phyloP scores from a whole-genome alignment of 495 filamentous ascomycete genomes.

The Rusavskia elegans region DNA sequence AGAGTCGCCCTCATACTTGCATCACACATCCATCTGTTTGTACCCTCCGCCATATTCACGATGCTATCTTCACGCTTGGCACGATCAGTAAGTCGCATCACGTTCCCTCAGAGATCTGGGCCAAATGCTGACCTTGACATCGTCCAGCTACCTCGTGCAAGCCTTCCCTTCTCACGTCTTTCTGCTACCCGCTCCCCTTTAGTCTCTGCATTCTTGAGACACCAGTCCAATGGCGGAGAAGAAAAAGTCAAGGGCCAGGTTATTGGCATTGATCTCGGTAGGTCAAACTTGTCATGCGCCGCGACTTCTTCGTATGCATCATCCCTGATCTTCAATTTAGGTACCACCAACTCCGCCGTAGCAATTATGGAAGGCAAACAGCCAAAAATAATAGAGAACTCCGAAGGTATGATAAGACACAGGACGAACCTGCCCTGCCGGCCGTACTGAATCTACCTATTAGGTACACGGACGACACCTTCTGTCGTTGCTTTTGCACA shows the following conservation, averaged over 20 bases:
- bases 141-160: constrained; percentile 49
- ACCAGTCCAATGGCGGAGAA: constrained; percentile 49
- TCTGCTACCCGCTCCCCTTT: constrained; percentile 8
- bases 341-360: constrained; percentile 96
- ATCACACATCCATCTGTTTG: too few species aligned
- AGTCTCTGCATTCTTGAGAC: constrained; percentile 11
- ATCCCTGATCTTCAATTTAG: constrained; percentile 22
- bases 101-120: constrained; percentile 8
- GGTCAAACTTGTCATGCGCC: constrained; percentile 18
- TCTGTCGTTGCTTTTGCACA: constrained; percentile 95
- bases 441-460: constrained; percentile 5
- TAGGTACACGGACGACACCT: constrained; percentile 88
- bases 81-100: constrained; percentile 48
- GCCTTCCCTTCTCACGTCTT: constrained; percentile 28
- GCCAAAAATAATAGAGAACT: constrained; percentile 94
- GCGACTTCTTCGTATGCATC: neutral
- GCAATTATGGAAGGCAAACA: constrained; percentile 94
- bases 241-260: constrained; percentile 87
- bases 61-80: constrained; percentile 41
- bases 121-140: constrained; percentile 10
- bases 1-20: too few species aligned
- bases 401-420: constrained; percentile 51
- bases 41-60: neutral
- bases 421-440: neutral
- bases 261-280: constrained; percentile 98